Evolutionary conservation across 1,284 basidiomycete genomes (phyloP), one percentile per base, ranked within the genome.

Genomic region (Phenoliferia sp.): DNA sequence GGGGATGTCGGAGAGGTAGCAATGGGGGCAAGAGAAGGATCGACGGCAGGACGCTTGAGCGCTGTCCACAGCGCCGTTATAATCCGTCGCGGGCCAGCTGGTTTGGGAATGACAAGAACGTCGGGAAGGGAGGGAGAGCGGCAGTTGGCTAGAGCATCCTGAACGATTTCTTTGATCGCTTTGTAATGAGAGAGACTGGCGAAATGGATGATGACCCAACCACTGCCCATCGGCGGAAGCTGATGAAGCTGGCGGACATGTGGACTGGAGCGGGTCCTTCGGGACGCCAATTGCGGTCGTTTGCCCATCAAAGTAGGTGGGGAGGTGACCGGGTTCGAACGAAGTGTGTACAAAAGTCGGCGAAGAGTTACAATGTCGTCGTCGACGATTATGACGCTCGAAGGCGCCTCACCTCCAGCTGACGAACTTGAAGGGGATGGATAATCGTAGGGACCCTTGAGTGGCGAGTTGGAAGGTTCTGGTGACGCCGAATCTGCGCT

Each of bases 31-130:
- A 96, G 96, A 76, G 89, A 89, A 0, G 93, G 90, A 76, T 96
- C 93, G 31, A 97, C 86, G 16, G 87, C 76, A 0, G 94, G 93
- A 71, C 88, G 90, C 17, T 85, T 88, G 59, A 91, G 83, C 2
- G 91, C 90, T 3, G 90, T 95, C 77, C 94, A 89, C 22, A 97
- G 81, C 15, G 93, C 89, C 6, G 92, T 94, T 68, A 97, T 81
- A 73, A 96, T 88, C 12, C 94, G 86, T 39, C 94, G 86, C 1
- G 94, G 94, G 3, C 94, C 94, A 12, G 90, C 92, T 6, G 94
- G 94, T 79, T 97, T 97, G 5, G 92, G 94, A 33, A 97, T 88
- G 71, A 97, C 91, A 82, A 96, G 90, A 33, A 95, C 86, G 74
- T 97, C 94, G 0, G 93, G 88, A 3, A 85, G 74, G 29, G 69